Base-by-base conservation (phyloP, 2,329 filamentous ascomycete genomes). In the Phyllachora maydis region DNA sequence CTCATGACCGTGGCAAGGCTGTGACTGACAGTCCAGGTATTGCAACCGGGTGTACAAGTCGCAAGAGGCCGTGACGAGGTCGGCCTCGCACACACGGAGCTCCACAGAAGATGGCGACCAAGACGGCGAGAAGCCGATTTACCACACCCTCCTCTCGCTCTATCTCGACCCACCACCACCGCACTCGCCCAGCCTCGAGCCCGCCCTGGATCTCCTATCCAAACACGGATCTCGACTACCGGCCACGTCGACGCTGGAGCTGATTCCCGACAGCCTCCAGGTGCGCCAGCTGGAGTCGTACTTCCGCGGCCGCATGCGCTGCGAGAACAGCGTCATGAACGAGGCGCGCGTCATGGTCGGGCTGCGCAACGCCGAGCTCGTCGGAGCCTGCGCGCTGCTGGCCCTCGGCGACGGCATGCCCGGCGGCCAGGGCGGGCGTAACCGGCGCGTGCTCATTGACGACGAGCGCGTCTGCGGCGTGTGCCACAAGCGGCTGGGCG, bases 211-310 rank as follows among this genome's bases (percentile, higher is more conserved):
- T 16, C 65, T 98, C 11, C 67, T 98, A n/a, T 82, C 77, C 20
- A 78, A 78, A 36, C 88, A 98, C 41, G 88, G 88, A 22, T 81
- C 85, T 8, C 75, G 88, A 8, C 65, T 98, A 5, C 85, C 90
- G 0, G 82, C 88, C 0, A 67, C 70, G 4, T 85, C 78, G 16
- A 91, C 85, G 0, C 58, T 98, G 6, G 69, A 75, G 11, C 60
- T 98, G 12, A 83, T 98, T 21, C 88, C 88, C 0, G 65, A 79
- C 29, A 57, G 65, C 4, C 64, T 95, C 6, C 73, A 81, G 0
- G 67, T 95, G 6, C 56, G 62, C 18, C 66, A 88, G 27, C 64
- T 98, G 0, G 77, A 83, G 38, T 74, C 74, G 9, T 98, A 98
- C 49, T 95, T 98, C 56, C 68, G 72, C 18, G 82, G 83, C 8